Conservation (phyloP, 352 stramenopile species). For the Pythium folliculosum region DNA sequence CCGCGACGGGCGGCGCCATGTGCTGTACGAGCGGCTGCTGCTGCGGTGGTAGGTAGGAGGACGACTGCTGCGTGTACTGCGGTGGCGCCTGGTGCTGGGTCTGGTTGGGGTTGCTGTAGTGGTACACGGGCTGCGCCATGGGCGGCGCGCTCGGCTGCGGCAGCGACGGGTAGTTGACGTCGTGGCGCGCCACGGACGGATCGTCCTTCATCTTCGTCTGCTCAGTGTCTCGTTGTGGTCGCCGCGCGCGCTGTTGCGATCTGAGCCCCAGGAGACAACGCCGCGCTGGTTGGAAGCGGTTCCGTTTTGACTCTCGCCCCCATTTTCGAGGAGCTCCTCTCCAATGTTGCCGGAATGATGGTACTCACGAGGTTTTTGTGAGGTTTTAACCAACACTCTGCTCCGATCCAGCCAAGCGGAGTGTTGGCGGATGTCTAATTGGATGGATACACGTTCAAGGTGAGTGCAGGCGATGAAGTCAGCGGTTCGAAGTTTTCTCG, state of each 20-base stretch:
- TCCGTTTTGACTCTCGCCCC: background rate
- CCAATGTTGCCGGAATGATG: background rate
- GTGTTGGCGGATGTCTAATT: background rate
- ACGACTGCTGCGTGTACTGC: background rate
- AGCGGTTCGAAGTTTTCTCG: no score
- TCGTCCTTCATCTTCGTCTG: constrained; percentile 26
- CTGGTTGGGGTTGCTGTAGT: constrained; percentile 26
- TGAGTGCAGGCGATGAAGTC: no score
- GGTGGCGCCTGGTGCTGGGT: background rate
- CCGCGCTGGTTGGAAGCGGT: no score
- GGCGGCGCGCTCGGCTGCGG: constrained; percentile 25
- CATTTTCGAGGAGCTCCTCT: background rate
- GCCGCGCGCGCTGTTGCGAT: no score
- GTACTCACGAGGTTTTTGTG: background rate
- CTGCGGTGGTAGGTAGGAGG: constrained; percentile 25
- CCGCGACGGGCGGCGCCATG: constrained; percentile 18
- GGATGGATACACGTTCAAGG: constrained; percentile 6
- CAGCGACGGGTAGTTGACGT: constrained; percentile 29
- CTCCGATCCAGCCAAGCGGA: background rate
- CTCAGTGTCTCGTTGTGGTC: no score
- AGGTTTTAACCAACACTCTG: no score
- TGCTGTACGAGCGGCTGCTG: constrained; percentile 30
- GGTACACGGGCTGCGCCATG: constrained; percentile 31
- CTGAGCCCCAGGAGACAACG: no score
- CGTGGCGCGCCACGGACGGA: constrained; percentile 17